Base-by-base conservation (phyloP, 2,329 filamentous ascomycete species). In the Phyllachora maydis region DNA sequence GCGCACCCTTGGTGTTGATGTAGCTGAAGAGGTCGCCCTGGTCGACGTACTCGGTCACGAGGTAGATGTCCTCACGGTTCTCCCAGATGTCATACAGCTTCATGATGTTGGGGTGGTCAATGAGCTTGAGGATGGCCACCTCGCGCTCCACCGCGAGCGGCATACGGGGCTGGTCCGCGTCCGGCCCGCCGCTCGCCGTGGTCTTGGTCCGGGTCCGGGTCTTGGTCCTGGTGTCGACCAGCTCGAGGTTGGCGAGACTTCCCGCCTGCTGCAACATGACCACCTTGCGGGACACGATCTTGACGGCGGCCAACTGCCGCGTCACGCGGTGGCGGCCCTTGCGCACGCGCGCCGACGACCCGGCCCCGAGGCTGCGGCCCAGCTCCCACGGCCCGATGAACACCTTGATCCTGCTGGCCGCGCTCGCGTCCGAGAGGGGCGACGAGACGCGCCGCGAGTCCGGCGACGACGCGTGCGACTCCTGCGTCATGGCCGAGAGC, bases 71-170 rank as follows among this genome's bases (percentile, higher is more conserved):
- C 27, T 81, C 77, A 12, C 78, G 65, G 42, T 93, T 95, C 50
- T 98, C 88, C 85, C 85, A 98, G 15, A 98, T 85, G 49, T 98
- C 88, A 42, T 85, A 88, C 7, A 98, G 54, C 35, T 77, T 79
- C 46, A 93, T 83, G 37, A 95, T 85, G 43, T 95, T 88, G 5
- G 75, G 78, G 48, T 98, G 88, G 39, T 92, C 74, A 30, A 95
- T 78, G 28, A 95, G 62, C 50, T 93, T 95, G 64, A 98, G 81
- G 36, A 98, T 90, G 16, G 85, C 82, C 19, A 98, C 83, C 43
- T 98, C 88, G 26, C 88, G 65, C 49, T 95, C 85, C 30, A 98
- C 76, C 2, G 82, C 77, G 38, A 85, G 69, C 2, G 85, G 85
- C 42, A 91, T 82, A 25, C 65, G 62, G 34, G 70, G 65, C 28